A percentile compares a stretch with the other conserved stretches of the same genome.
phyloP scores from a whole-genome alignment of 148 eudicot species.

The Nepenthes gracilis region DNA sequence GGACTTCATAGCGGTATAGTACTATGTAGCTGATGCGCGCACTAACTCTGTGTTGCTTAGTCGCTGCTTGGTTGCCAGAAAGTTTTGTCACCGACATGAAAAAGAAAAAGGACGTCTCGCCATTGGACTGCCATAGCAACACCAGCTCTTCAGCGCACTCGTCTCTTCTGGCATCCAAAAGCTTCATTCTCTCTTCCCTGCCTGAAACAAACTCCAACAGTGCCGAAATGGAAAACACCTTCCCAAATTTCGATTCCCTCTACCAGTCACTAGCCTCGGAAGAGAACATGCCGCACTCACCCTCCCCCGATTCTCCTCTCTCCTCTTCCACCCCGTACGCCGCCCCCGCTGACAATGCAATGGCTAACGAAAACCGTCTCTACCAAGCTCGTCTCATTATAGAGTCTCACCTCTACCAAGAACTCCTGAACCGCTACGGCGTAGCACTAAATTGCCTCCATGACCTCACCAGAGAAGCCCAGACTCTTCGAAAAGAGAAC shows the following conservation, averaged over 20 bases:
- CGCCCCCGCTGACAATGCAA: slow-evolving; percentile 9
- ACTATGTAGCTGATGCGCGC: background rate
- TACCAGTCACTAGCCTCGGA: background rate
- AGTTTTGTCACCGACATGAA: background rate
- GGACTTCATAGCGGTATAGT: no score
- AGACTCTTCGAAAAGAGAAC: slow-evolving; percentile 46
- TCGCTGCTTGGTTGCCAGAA: background rate
- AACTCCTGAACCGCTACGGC: slow-evolving; percentile 51
- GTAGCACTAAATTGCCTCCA: slow-evolving; percentile 41
- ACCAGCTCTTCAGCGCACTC: background rate
- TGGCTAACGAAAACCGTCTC: slow-evolving; percentile 23
- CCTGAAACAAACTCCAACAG: background rate
- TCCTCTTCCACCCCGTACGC: slow-evolving; percentile 32
- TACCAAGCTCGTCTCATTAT: slow-evolving; percentile 37
- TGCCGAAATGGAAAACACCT: background rate
- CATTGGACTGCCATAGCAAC: background rate
- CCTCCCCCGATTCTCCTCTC: background rate
- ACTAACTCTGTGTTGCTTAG: background rate
- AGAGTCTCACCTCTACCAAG: slow-evolving; percentile 46
- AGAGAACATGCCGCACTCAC: background rate
- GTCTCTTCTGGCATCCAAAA: background rate
- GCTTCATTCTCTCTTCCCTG: background rate
- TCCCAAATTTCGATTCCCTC: background rate
- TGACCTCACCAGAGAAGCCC: slow-evolving; percentile 38
- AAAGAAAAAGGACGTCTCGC: background rate